Percentiles rank a stretch among this genome's conserved stretches.
phyloP scores from a whole-genome alignment of 768 basidiomycete species.

The Mrakia frigida region DNA sequence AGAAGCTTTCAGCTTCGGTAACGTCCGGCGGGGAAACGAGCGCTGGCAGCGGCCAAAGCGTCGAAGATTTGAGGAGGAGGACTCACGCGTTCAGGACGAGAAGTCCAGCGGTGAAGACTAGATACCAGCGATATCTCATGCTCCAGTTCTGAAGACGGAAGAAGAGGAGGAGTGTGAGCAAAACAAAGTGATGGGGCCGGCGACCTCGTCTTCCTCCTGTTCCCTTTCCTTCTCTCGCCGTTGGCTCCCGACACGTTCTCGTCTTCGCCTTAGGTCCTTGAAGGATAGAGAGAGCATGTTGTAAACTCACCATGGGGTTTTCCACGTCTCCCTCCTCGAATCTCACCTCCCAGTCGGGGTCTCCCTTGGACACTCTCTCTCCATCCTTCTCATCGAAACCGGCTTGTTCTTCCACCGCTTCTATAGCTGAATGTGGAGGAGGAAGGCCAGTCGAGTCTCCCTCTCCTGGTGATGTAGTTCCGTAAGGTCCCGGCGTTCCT shows the following conservation, averaged over 20 bases:
- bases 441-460: neutral
- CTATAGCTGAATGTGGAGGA: neutral
- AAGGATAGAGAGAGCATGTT: neutral
- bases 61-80: neutral
- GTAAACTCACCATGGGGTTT: conserved; percentile 14
- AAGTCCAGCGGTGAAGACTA: neutral
- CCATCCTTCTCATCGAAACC: neutral
- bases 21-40: too few relatives aligned
- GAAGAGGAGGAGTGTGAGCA: neutral
- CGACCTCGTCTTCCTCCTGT: neutral
- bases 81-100: conserved; percentile 20
- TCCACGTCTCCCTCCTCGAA: conserved; percentile 3
- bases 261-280: neutral
- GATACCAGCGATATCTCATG: conserved; percentile 10
- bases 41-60: conserved; percentile 6
- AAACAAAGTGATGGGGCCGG: neutral
- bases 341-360: conserved; percentile 20
- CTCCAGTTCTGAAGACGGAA: conserved; percentile 18
- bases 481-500: too few relatives aligned
- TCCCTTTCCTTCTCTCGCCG: neutral
- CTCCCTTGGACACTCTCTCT: neutral
- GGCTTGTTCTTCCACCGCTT: neutral
- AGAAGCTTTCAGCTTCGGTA: neutral
- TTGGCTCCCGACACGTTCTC: neutral
- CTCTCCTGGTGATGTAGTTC: neutral